A percentile compares a stretch with the other conserved stretches of the same genome.
These are phyloP conservation scores for Mrakia gelida DNA, from an alignment of 768 basidiomycete genomes.

Conservation along the genomic window DNA sequence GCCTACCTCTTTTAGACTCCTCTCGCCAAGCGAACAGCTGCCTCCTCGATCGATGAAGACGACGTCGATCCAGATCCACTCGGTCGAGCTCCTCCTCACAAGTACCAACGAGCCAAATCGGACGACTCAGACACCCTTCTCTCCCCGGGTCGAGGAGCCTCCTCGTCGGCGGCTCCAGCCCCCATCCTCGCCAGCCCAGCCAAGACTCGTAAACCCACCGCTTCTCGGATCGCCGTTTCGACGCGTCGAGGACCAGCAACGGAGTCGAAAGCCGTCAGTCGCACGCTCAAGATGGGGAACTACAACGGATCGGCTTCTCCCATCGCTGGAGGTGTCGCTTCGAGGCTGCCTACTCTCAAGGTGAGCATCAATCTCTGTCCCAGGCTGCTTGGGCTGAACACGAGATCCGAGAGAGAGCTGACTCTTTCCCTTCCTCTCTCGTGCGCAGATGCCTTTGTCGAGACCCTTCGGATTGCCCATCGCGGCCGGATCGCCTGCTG, in stretches of 20 bases:
- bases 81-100: slow-evolving; percentile 19
- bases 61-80: slow-evolving; percentile 26
- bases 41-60: slow-evolving; percentile 12
- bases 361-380: not conserved
- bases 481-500: not conserved
- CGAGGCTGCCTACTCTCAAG: slow-evolving; percentile 14
- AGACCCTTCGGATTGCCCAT: slow-evolving; percentile 3
- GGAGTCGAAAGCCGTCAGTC: not conserved
- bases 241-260: slow-evolving; percentile 6
- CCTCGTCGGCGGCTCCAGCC: not conserved
- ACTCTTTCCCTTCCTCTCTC: not conserved
- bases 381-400: not conserved
- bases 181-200: not conserved
- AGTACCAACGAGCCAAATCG: slow-evolving; percentile 21
- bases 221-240: slow-evolving; percentile 3
- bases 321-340: not conserved
- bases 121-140: slow-evolving; percentile 10
- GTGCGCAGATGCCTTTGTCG: not conserved
- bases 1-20: slow-evolving; percentile 15
- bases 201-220: not conserved
- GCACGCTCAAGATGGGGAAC: slow-evolving; percentile 4
- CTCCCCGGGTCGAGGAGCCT: not conserved
- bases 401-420: not conserved
- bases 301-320: slow-evolving; percentile 6
- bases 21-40: slow-evolving; percentile 20